Base-by-base conservation (phyloP, 2,329 filamentous ascomycete species). In the Teratosphaeria zuluensis region DNA sequence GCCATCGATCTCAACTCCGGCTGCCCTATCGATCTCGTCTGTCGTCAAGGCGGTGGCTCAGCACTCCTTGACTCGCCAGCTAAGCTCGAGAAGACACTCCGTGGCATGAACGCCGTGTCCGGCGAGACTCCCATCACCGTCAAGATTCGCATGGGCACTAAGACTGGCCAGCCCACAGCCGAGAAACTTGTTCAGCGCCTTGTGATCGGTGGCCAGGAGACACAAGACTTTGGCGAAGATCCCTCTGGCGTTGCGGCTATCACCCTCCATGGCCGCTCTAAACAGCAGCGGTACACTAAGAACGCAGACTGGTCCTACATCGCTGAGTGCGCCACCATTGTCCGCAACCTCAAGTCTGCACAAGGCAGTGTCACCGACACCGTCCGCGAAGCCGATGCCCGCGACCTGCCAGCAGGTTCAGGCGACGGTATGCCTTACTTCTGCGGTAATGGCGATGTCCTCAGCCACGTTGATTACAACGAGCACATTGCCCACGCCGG, bases 301-400 rank as follows among this genome's bases (percentile, higher is more conserved):
- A 85, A 81, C 64, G 94, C 94, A n/a, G 90, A 99, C 74, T 99
- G 94, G 94, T 78, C 80, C 52, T 99, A 97, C 74, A 97, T 99
- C 65, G 85, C 89, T 56, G 89, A 96, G 70, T 95, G 90, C 68
- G 87, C 92, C 2, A 85, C 87, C 5, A 81, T 97, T 58, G 87
- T 99, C 75, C 87, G 90, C 73, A 80, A 83, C 4, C 86, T 96
- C 68, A 91, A 92, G 70, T 77, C 83, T 59, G 81, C 88, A 71
- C 82, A 81, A 58, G 84, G 85, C 62, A 76, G 76, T 3, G 72
- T 88, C 16, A 80, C 83, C 5, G 94, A 99, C 73, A 99, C 94
- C 0, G 78, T 84, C 38, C 80, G 79, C 35, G 90, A 95, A 69
- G 80, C 88, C 0, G 92, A 97, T 70, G 81, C 81, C 32, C 86